Percentiles rank a stretch among this genome's conserved stretches.
Evolutionary conservation across 345 rosid species (phyloP).

Genomic region (Streptanthus diversifolius): DNA sequence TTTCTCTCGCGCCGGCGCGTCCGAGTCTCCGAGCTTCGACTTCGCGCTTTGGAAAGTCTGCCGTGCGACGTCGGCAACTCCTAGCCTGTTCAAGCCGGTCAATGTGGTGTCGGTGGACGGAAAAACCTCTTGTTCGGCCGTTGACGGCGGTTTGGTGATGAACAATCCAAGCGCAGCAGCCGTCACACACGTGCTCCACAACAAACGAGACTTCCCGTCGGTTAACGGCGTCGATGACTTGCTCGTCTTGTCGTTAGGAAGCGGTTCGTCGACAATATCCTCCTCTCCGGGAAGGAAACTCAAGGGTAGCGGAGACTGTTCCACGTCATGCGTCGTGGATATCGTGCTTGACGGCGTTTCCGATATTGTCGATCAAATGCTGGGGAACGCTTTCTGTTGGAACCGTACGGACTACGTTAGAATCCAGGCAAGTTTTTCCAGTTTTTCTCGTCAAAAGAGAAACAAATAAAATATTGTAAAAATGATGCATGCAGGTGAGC

Average conservation of each 20-base stretch:
- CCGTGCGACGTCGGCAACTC: slow-evolving; percentile 90
- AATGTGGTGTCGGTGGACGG: slow-evolving; percentile 68
- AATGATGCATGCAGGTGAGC: slow-evolving; percentile 46
- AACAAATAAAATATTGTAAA: neutral
- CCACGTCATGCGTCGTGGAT: slow-evolving; percentile 64
- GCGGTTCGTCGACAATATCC: slow-evolving; percentile 47
- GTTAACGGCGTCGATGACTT: slow-evolving; percentile 87
- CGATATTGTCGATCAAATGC: slow-evolving; percentile 90
- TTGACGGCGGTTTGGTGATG: slow-evolving; percentile 95
- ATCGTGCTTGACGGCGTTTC: slow-evolving; percentile 88
- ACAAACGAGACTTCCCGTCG: slow-evolving; percentile 86
- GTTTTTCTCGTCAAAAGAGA: neutral
- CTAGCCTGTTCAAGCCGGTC: slow-evolving; percentile 78
- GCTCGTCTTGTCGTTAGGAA: slow-evolving; percentile 77
- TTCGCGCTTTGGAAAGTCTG: slow-evolving; percentile 91
- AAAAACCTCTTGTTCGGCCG: slow-evolving; percentile 68
- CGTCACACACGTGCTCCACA: slow-evolving; percentile 91
- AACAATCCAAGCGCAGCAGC: slow-evolving; percentile 96
- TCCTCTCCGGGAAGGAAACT: slow-evolving; percentile 30
- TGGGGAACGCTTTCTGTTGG: slow-evolving; percentile 93
- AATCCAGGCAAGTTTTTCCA: slow-evolving; percentile 56
- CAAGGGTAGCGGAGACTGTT: slow-evolving; percentile 58
- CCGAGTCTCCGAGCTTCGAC: slow-evolving; percentile 82
- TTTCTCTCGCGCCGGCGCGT: slow-evolving; percentile 95
- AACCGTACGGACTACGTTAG: slow-evolving; percentile 92